Evolutionary conservation across 2,329 filamentous ascomycete species (phyloP).

Genomic region (Colletotrichum gigasporum): DNA sequence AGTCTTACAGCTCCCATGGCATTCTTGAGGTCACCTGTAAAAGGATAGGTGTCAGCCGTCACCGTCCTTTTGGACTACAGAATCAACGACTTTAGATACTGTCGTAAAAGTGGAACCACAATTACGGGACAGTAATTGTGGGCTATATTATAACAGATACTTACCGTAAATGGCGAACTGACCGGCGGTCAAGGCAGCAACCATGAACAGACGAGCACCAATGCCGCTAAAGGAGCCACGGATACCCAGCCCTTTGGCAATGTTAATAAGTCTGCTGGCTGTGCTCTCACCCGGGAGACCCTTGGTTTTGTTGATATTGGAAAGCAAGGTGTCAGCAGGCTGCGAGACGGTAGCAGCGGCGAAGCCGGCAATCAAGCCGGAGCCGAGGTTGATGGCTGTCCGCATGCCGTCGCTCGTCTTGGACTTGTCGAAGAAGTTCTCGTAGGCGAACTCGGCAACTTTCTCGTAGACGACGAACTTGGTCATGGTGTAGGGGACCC

Average conservation of each 20-base stretch:
- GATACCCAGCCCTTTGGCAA: constrained; percentile 84
- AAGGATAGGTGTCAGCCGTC: neutral
- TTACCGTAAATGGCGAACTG: constrained; percentile 84
- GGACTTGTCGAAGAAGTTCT: constrained; percentile 80
- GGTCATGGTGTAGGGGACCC: constrained; percentile 92
- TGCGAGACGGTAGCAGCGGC: constrained; percentile 87
- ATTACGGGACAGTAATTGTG: no score
- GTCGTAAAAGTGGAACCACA: no score
- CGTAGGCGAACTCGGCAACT: constrained; percentile 68
- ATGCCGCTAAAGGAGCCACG: constrained; percentile 83
- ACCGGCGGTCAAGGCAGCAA: constrained; percentile 78
- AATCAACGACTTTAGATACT: neutral
- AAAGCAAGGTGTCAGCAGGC: constrained; percentile 92
- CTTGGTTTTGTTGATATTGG: constrained; percentile 96
- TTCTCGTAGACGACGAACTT: constrained; percentile 96
- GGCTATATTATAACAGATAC: no score
- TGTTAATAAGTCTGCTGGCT: constrained; percentile 83
- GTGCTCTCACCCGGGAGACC: constrained; percentile 87
- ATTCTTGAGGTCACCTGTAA: constrained; percentile 64
- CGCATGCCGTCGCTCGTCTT: constrained; percentile 73
- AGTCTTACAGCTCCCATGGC: constrained; percentile 35
- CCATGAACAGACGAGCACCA: constrained; percentile 71
- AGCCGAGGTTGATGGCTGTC: constrained; percentile 80
- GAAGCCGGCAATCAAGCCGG: constrained; percentile 69
- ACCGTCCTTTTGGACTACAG: no score